phyloP scores from a whole-genome alignment of 192 early-diverging fungal genomes.

The Podila epigama region DNA sequence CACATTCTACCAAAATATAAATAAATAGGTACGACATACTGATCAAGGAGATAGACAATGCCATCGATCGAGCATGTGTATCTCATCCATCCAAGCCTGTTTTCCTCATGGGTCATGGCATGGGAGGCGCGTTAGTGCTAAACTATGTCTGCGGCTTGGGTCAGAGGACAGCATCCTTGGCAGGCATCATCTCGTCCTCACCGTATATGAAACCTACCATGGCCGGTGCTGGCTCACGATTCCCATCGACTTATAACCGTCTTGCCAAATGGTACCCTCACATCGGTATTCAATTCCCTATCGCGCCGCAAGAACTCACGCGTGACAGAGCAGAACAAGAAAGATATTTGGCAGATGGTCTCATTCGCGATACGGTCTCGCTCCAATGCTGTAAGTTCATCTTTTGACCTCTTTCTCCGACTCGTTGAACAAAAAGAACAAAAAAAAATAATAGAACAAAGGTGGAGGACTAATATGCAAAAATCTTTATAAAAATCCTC shows the following conservation, averaged over 20 bases:
- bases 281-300: constrained; percentile 5
- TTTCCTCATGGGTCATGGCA: constrained; percentile 40
- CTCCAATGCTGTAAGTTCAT: constrained; percentile 31
- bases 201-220: constrained; percentile 33
- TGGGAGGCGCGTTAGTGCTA: constrained; percentile 33
- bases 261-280: constrained; percentile 42
- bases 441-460: too few relatives aligned
- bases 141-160: constrained; percentile 46
- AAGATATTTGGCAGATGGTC: constrained; percentile 17
- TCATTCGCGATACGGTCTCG: constrained; percentile 19
- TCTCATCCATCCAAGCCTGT: constrained; percentile 13
- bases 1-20: too few relatives aligned
- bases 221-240: constrained; percentile 8
- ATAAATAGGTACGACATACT: constrained; percentile 22
- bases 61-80: constrained; percentile 17
- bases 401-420: not conserved
- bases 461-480: too few relatives aligned
- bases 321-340: constrained; percentile 17
- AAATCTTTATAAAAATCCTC: not conserved
- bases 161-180: constrained; percentile 15
- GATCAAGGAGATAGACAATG: constrained; percentile 35
- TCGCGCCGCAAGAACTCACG: constrained; percentile 23
- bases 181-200: constrained; percentile 24
- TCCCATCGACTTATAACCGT: constrained; percentile 31
- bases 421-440: too few relatives aligned